Conservation (phyloP, 2,329 filamentous ascomycete species). For the Colletotrichum truncatum region DNA sequence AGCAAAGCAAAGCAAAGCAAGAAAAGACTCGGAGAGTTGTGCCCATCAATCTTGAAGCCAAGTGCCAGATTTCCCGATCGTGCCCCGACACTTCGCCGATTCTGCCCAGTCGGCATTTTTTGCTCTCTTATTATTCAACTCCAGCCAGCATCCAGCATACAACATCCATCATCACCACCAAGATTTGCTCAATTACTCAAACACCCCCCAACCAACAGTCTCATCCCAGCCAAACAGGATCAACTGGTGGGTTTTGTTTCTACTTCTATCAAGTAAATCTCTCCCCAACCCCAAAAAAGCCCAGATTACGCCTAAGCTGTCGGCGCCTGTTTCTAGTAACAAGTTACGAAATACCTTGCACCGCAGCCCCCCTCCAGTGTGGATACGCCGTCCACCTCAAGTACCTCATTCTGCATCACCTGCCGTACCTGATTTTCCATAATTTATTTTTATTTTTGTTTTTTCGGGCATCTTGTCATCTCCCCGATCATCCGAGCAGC, state of each 20-base stretch:
- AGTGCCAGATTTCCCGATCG: constrained; percentile 7
- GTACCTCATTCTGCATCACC: constrained; percentile 2
- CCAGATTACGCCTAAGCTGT: not conserved
- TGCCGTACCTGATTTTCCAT: constrained; percentile 15
- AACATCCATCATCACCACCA: not conserved
- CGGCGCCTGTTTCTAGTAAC: constrained; percentile 13
- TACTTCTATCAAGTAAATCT: not conserved
- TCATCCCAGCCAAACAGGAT: not conserved
- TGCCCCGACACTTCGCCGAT: constrained; percentile 19
- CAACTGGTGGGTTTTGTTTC: not conserved
- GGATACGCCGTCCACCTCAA: constrained; percentile 11
- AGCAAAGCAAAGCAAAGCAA: not conserved
- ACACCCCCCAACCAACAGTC: too few relatives aligned
- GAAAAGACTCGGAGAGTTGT: not conserved
- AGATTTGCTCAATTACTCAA: too few relatives aligned
- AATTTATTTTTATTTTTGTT: not conserved
- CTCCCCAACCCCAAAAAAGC: not conserved
- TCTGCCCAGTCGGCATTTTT: constrained; percentile 2
- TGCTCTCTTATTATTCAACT: not conserved
- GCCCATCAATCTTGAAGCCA: too few relatives aligned
- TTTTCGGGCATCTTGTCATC: not conserved
- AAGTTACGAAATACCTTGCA: constrained; percentile 24
- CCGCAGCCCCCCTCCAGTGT: constrained; percentile 13
- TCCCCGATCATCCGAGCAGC: constrained; percentile 14
- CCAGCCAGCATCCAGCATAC: not conserved